Evolutionary conservation across 352 stramenopile genomes (phyloP).

Genomic region (Globisporangium canariense): DNA sequence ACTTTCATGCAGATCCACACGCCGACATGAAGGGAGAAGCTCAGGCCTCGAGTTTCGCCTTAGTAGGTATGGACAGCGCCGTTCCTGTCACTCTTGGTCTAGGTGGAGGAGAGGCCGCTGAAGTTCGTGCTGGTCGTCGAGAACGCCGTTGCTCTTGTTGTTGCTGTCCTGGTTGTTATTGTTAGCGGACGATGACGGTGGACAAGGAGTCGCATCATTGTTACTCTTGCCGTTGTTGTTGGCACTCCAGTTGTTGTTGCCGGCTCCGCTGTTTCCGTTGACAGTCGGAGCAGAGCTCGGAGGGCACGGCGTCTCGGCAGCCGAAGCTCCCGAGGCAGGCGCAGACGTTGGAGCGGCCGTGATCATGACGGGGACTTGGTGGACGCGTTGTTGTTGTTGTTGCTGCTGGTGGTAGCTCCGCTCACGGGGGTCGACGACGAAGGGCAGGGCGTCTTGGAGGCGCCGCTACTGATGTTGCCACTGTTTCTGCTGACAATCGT

Average conservation of each 20-base stretch:
- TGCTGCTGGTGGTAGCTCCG: neutral
- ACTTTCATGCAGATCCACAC: too few relatives aligned
- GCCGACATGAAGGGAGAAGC: too few relatives aligned
- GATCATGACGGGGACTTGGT: too few relatives aligned
- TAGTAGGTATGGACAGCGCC: neutral
- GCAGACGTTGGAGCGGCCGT: too few relatives aligned
- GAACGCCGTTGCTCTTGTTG: too few relatives aligned
- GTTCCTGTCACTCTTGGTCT: neutral
- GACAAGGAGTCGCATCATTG: neutral
- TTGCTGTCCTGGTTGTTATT: too few relatives aligned
- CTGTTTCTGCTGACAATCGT: neutral
- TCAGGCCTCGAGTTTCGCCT: neutral
- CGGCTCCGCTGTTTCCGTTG: slow-evolving; percentile 4
- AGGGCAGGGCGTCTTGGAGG: slow-evolving; percentile 1
- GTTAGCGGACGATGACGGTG: too few relatives aligned
- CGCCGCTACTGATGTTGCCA: neutral
- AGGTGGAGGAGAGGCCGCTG: neutral
- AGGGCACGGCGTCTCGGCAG: neutral
- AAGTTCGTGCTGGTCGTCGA: neutral
- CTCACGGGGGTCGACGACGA: neutral
- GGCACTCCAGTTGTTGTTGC: neutral
- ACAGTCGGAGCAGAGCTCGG: neutral
- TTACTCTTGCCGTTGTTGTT: too few relatives aligned
- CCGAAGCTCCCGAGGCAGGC: neutral
- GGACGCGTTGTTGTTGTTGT: neutral